Percentiles rank a stretch among this genome's conserved stretches.
Conservation (phyloP, 352 stramenopile genomes). For the Phytophthora hibernalis region DNA sequence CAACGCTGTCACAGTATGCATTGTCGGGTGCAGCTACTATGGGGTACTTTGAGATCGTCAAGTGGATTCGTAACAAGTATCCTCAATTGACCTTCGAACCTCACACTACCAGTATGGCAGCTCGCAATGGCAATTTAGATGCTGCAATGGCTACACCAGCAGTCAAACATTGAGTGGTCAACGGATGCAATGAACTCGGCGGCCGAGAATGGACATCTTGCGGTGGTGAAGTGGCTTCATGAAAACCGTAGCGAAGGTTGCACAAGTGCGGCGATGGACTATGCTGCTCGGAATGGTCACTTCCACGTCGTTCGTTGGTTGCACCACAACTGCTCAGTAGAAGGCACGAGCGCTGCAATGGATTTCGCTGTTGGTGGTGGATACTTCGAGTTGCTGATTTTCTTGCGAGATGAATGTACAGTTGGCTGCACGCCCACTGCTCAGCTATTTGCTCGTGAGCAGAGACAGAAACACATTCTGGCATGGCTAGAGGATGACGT, state of each 20-base stretch:
- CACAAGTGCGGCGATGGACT: constrained; percentile 9
- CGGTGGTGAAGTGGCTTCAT: constrained; percentile 28
- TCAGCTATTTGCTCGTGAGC: constrained; percentile 2
- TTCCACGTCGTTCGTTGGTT: constrained; percentile 18
- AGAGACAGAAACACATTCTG: constrained; percentile 3
- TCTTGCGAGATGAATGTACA: background rate
- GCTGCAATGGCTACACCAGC: background rate
- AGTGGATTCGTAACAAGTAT: constrained; percentile 22
- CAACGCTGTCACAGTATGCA: constrained; percentile 15
- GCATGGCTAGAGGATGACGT: constrained; percentile 8
- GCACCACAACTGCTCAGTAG: constrained; percentile 12
- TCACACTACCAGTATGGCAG: background rate
- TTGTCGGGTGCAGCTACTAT: constrained; percentile 1
- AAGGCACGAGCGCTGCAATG: constrained; percentile 8
- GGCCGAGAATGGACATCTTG: constrained; percentile 24
- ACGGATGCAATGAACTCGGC: constrained; percentile 11
- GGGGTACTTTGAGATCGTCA: constrained; percentile 10
- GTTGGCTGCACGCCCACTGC: constrained; percentile 1
- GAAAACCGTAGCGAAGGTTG: constrained; percentile 15
- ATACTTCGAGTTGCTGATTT: constrained; percentile 19
- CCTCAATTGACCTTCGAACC: background rate
- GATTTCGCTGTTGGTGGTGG: constrained; percentile 3
- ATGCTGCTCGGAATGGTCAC: constrained; percentile 6
- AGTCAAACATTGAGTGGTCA: background rate
- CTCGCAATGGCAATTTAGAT: constrained; percentile 4